Percentiles rank a stretch among this genome's conserved stretches.
These are phyloP conservation scores for Dictyostelium firmibasis DNA, from an alignment of 78 protist genomes.

Conservation along the genomic window DNA sequence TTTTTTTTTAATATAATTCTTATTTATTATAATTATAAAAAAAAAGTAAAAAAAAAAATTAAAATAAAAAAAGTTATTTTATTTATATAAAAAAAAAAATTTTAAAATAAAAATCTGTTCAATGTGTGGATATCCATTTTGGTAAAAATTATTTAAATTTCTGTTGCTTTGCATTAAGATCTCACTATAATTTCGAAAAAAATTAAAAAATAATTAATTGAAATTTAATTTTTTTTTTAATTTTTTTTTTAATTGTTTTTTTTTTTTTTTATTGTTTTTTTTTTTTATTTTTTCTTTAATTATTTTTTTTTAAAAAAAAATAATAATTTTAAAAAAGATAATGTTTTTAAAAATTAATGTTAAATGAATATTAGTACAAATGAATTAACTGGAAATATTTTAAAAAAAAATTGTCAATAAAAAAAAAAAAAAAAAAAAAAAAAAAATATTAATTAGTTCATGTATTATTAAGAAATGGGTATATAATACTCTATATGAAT, in stretches of 20 bases:
- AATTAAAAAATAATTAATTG: not conserved
- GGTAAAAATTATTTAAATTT: not conserved
- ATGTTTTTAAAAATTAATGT: no score
- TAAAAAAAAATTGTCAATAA: no score
- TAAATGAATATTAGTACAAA: no score
- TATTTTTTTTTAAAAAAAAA: not conserved
- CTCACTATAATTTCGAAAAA: not conserved
- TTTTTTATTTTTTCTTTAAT: not conserved
- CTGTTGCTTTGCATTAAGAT: not conserved
- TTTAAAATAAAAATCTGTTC: not conserved
- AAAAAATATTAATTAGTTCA: no score
- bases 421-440: no score
- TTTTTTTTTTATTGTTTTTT: not conserved
- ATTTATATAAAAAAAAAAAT: no score
- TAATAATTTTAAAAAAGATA: no score
- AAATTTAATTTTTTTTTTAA: not conserved
- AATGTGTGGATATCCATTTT: not conserved
- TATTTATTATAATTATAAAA: not conserved
- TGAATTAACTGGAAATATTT: no score
- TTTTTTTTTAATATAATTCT: not conserved
- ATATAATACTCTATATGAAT: no score
- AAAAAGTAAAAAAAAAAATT: not conserved
- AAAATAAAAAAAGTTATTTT: no score
- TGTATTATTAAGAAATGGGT: no score
- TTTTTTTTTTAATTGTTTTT: not conserved